Base-by-base conservation (phyloP, 495 filamentous ascomycete species). In the Recurvomyces mirabilis region DNA sequence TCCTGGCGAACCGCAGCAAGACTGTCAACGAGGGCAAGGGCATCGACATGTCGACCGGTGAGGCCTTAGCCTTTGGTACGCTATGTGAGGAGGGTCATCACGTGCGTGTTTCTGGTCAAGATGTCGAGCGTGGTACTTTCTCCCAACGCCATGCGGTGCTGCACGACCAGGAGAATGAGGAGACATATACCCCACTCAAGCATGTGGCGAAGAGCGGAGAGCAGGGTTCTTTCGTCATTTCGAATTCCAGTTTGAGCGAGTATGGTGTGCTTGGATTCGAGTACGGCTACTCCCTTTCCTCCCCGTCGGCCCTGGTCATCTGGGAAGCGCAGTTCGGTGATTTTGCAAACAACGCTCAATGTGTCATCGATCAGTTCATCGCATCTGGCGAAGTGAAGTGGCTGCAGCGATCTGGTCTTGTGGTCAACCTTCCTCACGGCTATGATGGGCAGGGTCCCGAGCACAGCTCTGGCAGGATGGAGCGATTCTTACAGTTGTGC, bases 261-360 rank as follows among this genome's bases (percentile, higher is more conserved):
- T 98, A 82, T 58, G 91, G 91, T 59, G 81, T 74, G 68, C 83
- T 98, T 53, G 91, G 91, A 46, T 98, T 98, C 61, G 91, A 98
- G 64, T 98, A 98, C 58, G 91, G 91, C 56, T 98, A 98, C 70
- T 96, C 93, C 7, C 67, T 98, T 35, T 93, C 86, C 43, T 95
- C 93, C 33, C 91, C 91, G 29, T 89, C 94, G 62, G 91, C 89
- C 30, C 75, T 98, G 22, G 87, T 96, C 48, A 88, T 98, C 75
- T 98, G 91, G 91, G 91, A 98, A 66, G 91, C 91, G 24, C 91
- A 98, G 68, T 98, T 98, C 63, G 91, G 91, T 69, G 91, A 98
- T 66, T 98, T 98, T 53, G 91, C 88, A 70, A 98, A 98, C 75
- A 96, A 94, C 65, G 86, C 88, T 33, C 91, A 98, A 65, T 94